Evolutionary conservation across 805 yeast species (phyloP), one percentile per base, ranked within the genome.

Genomic region (Wickerhamiella bombiphila): DNA sequence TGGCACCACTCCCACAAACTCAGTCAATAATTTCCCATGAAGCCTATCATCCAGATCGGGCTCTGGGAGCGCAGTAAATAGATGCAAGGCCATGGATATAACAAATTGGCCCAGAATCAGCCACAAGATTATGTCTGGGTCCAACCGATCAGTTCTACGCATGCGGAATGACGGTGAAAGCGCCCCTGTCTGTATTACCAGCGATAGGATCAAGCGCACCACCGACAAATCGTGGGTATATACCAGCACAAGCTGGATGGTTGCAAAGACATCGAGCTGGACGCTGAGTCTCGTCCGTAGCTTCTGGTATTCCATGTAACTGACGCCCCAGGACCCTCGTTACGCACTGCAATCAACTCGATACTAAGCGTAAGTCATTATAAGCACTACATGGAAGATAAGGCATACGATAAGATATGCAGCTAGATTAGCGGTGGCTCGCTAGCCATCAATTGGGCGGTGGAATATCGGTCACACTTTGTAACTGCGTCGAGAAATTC

Each of bases 361-460:
- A n/a, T n/a, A n/a, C n/a, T n/a, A n/a, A n/a, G n/a, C n/a, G n/a
- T n/a, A n/a, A n/a, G n/a, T n/a, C n/a, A n/a, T n/a, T n/a, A n/a
- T n/a, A n/a, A n/a, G n/a, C n/a, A n/a, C n/a, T n/a, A n/a, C n/a
- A n/a, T n/a, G n/a, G n/a, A n/a, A n/a, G n/a, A n/a, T n/a, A n/a
- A n/a, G n/a, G n/a, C n/a, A n/a, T n/a, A n/a, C 9, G 13, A 24
- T 24, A 24, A 24, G 9, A 9, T 24, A 24, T 13, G 26, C 9
- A 13, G 13, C 33, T 9, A 29, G 7, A 6, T 13, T 17, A 19
- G 5, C n/a, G 33, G 33, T 22, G 20, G 22, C 22, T 20, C 22
- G 31, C 42, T 43, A 11, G 49, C 45, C 45, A 50, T 42, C 8
- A 42, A n/a, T 16, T 22, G 25, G 3, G 52, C 54, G 15, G 41